Evolutionary conservation across 345 rosid species (phyloP).

Genomic region (Geranium rotundifolium): DNA sequence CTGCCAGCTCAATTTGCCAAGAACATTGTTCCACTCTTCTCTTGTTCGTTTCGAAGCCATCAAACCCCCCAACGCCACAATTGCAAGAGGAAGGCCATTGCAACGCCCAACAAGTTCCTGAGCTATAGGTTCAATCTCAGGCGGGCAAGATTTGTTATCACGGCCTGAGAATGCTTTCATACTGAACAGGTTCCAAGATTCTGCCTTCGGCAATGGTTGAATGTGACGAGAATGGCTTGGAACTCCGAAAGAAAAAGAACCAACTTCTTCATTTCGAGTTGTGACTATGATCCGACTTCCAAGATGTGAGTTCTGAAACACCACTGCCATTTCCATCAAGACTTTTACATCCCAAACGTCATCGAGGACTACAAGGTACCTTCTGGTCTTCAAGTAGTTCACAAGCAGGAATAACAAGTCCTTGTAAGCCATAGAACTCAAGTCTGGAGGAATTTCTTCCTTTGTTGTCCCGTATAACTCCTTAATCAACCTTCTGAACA

Average conservation of each 20-base stretch:
- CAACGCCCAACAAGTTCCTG: conserved; percentile 4
- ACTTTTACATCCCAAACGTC: conserved; percentile 8
- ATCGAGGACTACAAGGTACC: not conserved
- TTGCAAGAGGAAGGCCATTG: conserved; percentile 10
- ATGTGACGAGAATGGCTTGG: conserved; percentile 3
- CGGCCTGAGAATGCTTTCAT: conserved; percentile 8
- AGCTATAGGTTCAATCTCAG: conserved; percentile 2
- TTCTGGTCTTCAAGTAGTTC: conserved; percentile 1
- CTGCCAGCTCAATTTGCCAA: conserved; percentile 8
- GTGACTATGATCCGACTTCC: conserved; percentile 14
- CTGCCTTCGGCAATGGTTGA: conserved; percentile 1
- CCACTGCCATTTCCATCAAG: not conserved
- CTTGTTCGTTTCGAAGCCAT: conserved; percentile 6
- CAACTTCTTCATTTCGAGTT: conserved; percentile 11
- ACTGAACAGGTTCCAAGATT: conserved; percentile 13
- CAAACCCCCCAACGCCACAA: conserved; percentile 10
- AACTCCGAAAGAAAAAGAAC: no score
- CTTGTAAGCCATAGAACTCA: conserved; percentile 1
- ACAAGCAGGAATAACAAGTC: conserved; percentile 2
- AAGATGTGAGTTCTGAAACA: conserved; percentile 3
- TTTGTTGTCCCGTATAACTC: not conserved
- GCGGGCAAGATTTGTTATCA: not conserved
- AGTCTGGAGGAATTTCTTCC: not conserved
- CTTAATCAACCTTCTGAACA: conserved; percentile 5
- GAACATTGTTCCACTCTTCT: conserved; percentile 12